phyloP scores from a whole-genome alignment of 345 rosid genomes.

The Populus simonii region DNA sequence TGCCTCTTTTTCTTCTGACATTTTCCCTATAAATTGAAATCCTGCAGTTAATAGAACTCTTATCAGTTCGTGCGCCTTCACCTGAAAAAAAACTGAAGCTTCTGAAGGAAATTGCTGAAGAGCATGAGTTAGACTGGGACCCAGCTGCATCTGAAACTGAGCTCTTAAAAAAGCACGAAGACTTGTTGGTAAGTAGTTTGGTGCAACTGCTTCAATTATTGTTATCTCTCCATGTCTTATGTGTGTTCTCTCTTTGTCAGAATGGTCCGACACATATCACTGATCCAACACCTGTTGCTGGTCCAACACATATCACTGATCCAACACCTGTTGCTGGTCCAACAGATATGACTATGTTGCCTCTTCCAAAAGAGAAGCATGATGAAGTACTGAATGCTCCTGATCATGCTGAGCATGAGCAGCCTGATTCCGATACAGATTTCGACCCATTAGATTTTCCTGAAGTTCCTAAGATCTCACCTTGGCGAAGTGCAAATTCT shows the following conservation, averaged over 20 bases:
- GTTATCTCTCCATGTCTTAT: conserved; percentile 25
- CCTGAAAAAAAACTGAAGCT: conserved; percentile 76
- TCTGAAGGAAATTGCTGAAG: conserved; percentile 93
- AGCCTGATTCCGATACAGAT: conserved; percentile 55
- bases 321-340: conserved; percentile 57
- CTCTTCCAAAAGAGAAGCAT: conserved; percentile 66
- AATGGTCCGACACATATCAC: conserved; percentile 75
- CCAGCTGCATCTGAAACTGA: conserved; percentile 81
- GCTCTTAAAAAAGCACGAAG: conserved; percentile 78
- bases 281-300: conserved; percentile 53
- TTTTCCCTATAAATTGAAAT: conserved; percentile 10
- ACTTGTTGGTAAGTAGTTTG: conserved; percentile 64
- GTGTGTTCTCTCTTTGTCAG: conserved; percentile 35
- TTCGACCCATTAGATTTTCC: conserved; percentile 62
- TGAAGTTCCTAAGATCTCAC: conserved; percentile 59
- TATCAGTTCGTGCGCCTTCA: conserved; percentile 84
- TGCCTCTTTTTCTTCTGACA: conserved; percentile 1
- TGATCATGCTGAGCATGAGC: conserved; percentile 33
- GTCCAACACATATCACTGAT: conserved; percentile 72
- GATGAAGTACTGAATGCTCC: conserved; percentile 39
- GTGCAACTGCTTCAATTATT: background rate
- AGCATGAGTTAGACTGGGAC: conserved; percentile 91
- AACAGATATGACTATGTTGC: conserved; percentile 58
- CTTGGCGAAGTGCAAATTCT: conserved; percentile 35
- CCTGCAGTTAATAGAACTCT: conserved; percentile 75